Percentiles rank a stretch among this genome's conserved stretches.
These are phyloP conservation scores for Thraustochytrium sp. DNA, from an alignment of 352 stramenopile species.

Conservation along the genomic window DNA sequence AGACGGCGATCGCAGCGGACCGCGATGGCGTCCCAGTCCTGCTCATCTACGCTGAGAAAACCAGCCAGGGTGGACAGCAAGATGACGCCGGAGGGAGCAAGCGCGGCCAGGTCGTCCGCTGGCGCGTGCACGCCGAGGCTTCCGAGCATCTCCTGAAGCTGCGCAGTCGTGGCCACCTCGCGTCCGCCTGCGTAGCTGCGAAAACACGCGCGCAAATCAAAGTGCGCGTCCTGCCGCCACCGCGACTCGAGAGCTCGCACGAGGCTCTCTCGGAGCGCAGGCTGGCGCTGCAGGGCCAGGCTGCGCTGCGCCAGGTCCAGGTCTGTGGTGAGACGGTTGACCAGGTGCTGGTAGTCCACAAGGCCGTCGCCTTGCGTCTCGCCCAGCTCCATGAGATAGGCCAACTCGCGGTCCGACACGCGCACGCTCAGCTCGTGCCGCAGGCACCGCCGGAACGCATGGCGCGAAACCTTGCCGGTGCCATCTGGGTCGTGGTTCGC, in stretches of 20 bases:
- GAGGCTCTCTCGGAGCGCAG: not conserved
- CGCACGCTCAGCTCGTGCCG: not conserved
- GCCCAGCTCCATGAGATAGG: not conserved
- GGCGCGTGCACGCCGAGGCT: not conserved
- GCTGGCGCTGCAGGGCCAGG: not conserved
- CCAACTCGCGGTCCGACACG: not conserved
- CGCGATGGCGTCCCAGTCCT: slow-evolving; percentile 13
- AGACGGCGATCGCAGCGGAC: not conserved
- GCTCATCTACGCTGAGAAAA: not conserved
- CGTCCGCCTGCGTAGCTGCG: not conserved
- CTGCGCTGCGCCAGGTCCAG: too few species aligned
- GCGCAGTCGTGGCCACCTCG: too few species aligned
- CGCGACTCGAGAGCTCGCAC: not conserved
- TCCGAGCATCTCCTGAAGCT: not conserved
- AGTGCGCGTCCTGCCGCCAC: not conserved
- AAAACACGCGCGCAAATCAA: not conserved
- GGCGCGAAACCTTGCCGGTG: not conserved
- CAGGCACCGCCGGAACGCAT: not conserved
- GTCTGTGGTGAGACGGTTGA: not conserved
- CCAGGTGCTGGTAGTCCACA: not conserved
- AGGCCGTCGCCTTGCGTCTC: not conserved
- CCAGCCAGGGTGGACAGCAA: not conserved
- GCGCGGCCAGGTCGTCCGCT: not conserved
- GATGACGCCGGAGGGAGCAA: not conserved
- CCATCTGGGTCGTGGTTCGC: not conserved